These are phyloP conservation scores for Acer yangbiense DNA, from an alignment of 345 rosid species.

Conservation along the genomic window DNA sequence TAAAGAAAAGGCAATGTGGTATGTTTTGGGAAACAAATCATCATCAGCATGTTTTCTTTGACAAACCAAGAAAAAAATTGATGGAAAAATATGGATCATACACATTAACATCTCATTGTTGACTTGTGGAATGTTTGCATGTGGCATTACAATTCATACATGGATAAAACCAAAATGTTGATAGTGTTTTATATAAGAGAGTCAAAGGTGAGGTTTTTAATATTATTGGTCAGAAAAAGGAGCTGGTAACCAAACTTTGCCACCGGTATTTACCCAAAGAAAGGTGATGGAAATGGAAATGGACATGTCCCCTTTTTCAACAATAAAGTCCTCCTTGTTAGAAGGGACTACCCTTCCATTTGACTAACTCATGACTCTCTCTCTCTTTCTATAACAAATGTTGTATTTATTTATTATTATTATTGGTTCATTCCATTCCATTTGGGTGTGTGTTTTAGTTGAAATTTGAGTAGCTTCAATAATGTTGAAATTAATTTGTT, in stretches of 20 bases:
- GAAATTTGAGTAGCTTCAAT: not conserved
- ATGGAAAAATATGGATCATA: not conserved
- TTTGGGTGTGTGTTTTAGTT: not conserved
- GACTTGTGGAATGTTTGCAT: constrained; percentile 17
- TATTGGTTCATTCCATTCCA: not conserved
- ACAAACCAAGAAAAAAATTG: constrained; percentile 7
- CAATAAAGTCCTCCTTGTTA: constrained; percentile 34
- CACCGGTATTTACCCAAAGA: constrained; percentile 28
- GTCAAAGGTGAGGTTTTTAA: constrained; percentile 16
- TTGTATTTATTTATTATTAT: not conserved
- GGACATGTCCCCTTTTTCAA: constrained; percentile 24
- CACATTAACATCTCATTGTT: constrained; percentile 7
- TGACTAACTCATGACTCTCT: constrained; percentile 36
- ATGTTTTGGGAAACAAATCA: constrained; percentile 10
- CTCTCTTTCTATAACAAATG: not conserved
- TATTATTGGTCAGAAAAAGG: constrained; percentile 42
- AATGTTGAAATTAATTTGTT: not conserved
- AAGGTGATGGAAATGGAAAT: constrained; percentile 3
- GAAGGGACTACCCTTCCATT: constrained; percentile 31
- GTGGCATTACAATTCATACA: not conserved
- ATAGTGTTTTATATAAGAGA: not conserved
- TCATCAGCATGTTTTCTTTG: constrained; percentile 11
- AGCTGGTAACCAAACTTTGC: constrained; percentile 55
- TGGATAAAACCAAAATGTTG: too few relatives aligned
- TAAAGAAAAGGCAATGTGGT: not conserved